Evolutionary conservation across 495 filamentous ascomycete genomes (phyloP), one percentile per base, ranked within the genome.

Genomic region (Aspergillus cavernicola): DNA sequence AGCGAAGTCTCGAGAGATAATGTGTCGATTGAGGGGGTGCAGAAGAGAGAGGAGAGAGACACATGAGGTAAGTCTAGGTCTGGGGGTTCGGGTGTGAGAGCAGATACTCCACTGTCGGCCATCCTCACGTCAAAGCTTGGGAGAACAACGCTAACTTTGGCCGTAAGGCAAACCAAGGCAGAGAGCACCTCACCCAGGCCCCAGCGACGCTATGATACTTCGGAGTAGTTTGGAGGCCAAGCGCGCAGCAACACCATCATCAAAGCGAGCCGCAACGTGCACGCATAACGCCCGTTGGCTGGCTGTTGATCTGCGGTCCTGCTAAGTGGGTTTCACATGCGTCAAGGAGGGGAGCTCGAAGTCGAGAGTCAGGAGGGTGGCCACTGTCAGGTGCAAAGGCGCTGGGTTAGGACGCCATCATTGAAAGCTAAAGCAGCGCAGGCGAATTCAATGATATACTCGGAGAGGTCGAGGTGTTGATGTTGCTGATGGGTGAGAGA

Each of bases 41-140:
- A 39, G 8, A 23, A 36, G 19, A 32, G 8, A 20, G 48, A 36
- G 12, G 38, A 35, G 10, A 56, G 32, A 31, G 57, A 52, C 18
- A 38, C 51, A 38, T 56, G 52, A 24, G 47, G 52, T 44, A 39
- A 26, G 36, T 29, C 47, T 31, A 56, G 28, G 32, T 31, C 29
- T 16, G 53, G 48, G 24, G 50, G 53, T 23, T 47, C 45, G 15
- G 55, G 51, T 19, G 39, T 51, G 42, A 23, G 24, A 38, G 39
- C 42, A 46, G 26, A 29, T 29, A 37, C 52, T 50, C 55, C 57
- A 53, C 48, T 41, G 52, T 58, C 36, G 44, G 61, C 55, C 61
- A 63, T 63, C 41, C 23, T 37, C 33, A 39, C 46, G 26, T 35
- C 40, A 23, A 46, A 54, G 42, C 52, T 54, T 37, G 42, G 43